Evolutionary conservation across 306 rosid species (phyloP), one percentile per base, ranked within the genome.

Genomic region (cucumber (Cucumis sativus)): DNA sequence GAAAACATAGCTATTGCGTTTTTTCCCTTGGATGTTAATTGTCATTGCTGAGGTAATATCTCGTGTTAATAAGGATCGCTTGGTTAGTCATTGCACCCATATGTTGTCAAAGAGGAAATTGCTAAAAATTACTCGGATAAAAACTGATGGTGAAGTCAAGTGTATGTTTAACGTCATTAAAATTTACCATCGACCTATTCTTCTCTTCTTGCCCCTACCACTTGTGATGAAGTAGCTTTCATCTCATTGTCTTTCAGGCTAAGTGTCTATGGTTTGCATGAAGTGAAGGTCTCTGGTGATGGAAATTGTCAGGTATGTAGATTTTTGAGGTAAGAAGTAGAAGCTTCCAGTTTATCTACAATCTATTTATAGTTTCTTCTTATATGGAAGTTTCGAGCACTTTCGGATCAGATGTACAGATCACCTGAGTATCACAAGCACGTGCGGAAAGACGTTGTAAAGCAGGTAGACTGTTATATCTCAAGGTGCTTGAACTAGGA

Each of bases 271-370:
- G 89, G 97, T 83, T 88, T 92, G 51, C 85, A 81, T 67, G 97
- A 94, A 89, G 92, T 92, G 66, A 90, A 87, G 86, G 95, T 92
- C 79, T 89, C 98, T 58, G 97, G 96, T 30, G 97, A 94, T 81
- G 98, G 97, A 75, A 94, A 90, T 81, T 94, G 98, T 77, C 98
- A 90, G 96, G 98, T 91, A 83, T 58, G 67, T 77, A 47, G 76
- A n/a, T 54, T 49, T 61, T 45, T 58, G 15, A 35, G 64, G 60
- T 82, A 75, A 52, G 62, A 8, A 69, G 61, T 20, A 66, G 33
- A 56, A 51, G 37, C 14, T 21, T n/a, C 69, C 67, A 8, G 16
- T 51, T 43, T 64, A 39, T 81, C 33, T 71, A 70, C 49, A 7
- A 73, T 75, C 12, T 49, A 58, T 76, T 79, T 65, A 84, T 69